A percentile compares a stretch with the other conserved stretches of the same genome.
phyloP scores from a whole-genome alignment of 1,139 yeast genomes.

The Yamadazyma dendronema region DNA sequence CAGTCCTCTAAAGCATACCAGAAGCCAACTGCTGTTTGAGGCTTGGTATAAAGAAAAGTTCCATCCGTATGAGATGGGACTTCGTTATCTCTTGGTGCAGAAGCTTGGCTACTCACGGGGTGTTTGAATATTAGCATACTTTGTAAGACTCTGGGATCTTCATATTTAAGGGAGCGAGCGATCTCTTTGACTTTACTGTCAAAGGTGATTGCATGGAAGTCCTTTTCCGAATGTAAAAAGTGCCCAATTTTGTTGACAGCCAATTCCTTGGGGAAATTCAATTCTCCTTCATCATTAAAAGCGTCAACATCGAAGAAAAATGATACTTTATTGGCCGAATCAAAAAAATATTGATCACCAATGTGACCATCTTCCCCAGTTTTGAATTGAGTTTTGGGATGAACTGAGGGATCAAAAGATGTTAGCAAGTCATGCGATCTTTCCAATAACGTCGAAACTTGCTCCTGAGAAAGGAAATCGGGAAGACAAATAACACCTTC shows the following conservation, averaged over 20 bases:
- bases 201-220: constrained; percentile 51
- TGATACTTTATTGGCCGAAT: constrained; percentile 66
- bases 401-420: constrained; percentile 52
- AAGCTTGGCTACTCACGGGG: constrained; percentile 32
- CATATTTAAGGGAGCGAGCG: constrained; percentile 50
- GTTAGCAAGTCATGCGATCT: constrained; percentile 47
- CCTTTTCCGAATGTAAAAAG: constrained; percentile 61
- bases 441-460: constrained; percentile 36
- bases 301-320: constrained; percentile 77
- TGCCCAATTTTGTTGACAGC: constrained; percentile 82
- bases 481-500: constrained; percentile 68
- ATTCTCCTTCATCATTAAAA: constrained; percentile 48
- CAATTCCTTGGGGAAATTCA: constrained; percentile 50
- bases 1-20: constrained; percentile 86
- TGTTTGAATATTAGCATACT: constrained; percentile 82
- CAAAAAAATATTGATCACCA: constrained; percentile 71
- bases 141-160: constrained; percentile 72
- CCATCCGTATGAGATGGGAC: constrained; percentile 84
- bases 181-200: constrained; percentile 50
- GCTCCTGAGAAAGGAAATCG: constrained; percentile 45
- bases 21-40: constrained; percentile 72
- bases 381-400: constrained; percentile 71
- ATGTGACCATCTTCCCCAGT: constrained; percentile 66
- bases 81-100: constrained; percentile 51
- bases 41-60: constrained; percentile 68